phyloP scores from a whole-genome alignment of 495 filamentous ascomycete species.

The Stereocaulon alpinum region DNA sequence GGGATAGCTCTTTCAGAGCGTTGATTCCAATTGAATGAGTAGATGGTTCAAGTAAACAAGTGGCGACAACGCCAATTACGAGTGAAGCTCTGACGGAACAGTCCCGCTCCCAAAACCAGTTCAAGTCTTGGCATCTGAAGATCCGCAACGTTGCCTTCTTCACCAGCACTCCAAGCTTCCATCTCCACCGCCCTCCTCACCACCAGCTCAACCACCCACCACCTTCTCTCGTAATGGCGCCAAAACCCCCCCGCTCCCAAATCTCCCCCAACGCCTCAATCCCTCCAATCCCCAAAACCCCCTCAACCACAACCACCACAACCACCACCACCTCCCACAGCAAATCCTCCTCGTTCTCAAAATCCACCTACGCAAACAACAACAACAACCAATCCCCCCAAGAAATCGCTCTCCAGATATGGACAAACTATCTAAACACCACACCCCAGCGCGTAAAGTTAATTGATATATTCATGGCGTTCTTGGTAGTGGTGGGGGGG shows the following conservation, averaged over 20 bases:
- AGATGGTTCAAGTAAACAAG: not conserved
- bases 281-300: slow-evolving; percentile 24
- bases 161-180: not conserved
- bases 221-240: slow-evolving; percentile 34
- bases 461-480: slow-evolving; percentile 84
- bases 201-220: not conserved
- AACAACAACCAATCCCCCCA: slow-evolving; percentile 34
- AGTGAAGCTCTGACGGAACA: not conserved
- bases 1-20: no score
- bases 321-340: slow-evolving; percentile 26
- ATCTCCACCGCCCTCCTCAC: not conserved
- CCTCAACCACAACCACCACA: slow-evolving; percentile 22
- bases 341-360: slow-evolving; percentile 30
- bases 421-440: slow-evolving; percentile 61
- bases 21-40: not conserved
- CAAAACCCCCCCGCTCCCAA: slow-evolving; percentile 39
- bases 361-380: slow-evolving; percentile 13
- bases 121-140: not conserved
- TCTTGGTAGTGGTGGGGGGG: slow-evolving; percentile 73
- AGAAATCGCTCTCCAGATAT: slow-evolving; percentile 47
- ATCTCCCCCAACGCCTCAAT: slow-evolving; percentile 28
- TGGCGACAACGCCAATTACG: no score
- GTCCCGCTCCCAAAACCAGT: not conserved
- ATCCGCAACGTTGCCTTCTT: slow-evolving; percentile 10
- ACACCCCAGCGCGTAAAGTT: slow-evolving; percentile 90